phyloP scores from a whole-genome alignment of 1,284 basidiomycete species.

The Amylostereum areolatum region DNA sequence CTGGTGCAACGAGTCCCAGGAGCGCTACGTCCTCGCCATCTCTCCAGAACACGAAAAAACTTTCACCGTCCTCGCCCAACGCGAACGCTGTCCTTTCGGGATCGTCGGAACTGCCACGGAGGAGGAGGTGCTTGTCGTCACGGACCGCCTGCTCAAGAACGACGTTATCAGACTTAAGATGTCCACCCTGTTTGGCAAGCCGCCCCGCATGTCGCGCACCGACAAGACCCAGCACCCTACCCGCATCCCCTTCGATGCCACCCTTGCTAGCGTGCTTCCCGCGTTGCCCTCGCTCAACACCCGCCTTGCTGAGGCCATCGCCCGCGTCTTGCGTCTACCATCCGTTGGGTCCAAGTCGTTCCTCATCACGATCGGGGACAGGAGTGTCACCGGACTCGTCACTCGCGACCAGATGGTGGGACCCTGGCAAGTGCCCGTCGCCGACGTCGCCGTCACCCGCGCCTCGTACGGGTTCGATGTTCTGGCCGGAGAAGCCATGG shows the following conservation, averaged over 20 bases:
- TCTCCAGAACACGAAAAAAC: constrained; percentile 47
- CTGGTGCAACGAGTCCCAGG: constrained; percentile 99
- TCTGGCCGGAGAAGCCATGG: constrained; percentile 90
- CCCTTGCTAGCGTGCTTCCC: constrained; percentile 64
- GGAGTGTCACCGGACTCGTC: constrained; percentile 91
- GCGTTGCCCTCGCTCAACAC: constrained; percentile 27
- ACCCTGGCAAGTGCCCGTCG: constrained; percentile 97
- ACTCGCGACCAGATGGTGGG: constrained; percentile 98
- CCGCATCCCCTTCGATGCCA: constrained; percentile 65
- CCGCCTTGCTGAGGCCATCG: constrained; percentile 57
- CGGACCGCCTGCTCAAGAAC: constrained; percentile 75
- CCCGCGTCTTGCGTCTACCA: constrained; percentile 86
- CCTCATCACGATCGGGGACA: constrained; percentile 97
- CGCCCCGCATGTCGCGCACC: constrained; percentile 84
- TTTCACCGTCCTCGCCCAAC: constrained; percentile 77
- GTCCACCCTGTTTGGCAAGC: constrained; percentile 95
- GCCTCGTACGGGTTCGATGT: constrained; percentile 91
- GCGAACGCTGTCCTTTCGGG: constrained; percentile 92
- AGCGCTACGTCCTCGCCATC: constrained; percentile 94
- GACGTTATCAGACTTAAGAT: constrained; percentile 89
- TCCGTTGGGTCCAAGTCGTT: constrained; percentile 95
- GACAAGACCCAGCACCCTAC: constrained; percentile 51
- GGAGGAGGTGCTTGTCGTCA: constrained; percentile 83
- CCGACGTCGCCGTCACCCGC: constrained; percentile 95
- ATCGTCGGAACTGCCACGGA: constrained; percentile 85